Evolutionary conservation across 116 monocot genomes (phyloP), one percentile per base, ranked within the genome.

Genomic region (Cymodocea nodosa): DNA sequence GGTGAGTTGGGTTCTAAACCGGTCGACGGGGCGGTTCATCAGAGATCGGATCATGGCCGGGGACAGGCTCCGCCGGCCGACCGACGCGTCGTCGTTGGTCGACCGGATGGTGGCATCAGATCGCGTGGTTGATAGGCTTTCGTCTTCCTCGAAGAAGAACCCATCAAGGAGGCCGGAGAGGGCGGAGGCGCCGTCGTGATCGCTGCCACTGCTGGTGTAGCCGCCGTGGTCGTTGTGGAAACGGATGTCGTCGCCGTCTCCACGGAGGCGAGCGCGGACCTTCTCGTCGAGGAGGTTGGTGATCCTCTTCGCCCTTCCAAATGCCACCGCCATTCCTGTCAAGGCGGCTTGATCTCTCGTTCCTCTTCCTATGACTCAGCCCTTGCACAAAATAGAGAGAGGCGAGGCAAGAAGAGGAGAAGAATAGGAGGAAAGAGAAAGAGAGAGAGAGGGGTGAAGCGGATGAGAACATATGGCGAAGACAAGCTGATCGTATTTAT

Each of bases 171-270:
- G 81, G 63, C 48, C 50, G 15, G 78, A 78, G 68, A 75, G 75
- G 67, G 50, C 39, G 16, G 76, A 76, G 75, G 68, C 50, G 2
- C 54, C 69, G 20, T 76, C 80, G 61, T 81, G 83, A 23, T 90
- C 86, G 68, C 83, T 83, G 37, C 81, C 83, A 24, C 83, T 79
- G 68, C 77, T 82, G 56, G 61, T 7, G 62, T 70, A 62, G 52
- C 67, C 63, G 19, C 52, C 51, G 15, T 22, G 56, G 11, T 23
- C 20, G 5, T 19, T 23, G 22, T 22, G 15, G 19, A 16, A 19
- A 39, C n/a, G 1, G 37, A 39, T 15, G 12, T 35, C 40, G 11
- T 62, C 36, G 4, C 25, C 73, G 50, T 66, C 70, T 36, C 74
- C 67, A 30, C 74, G 70, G 34, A 84, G 77, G 23, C 77, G 79